Conservation (phyloP, 257 asterid genomes). For the Nicotiana undulata region DNA sequence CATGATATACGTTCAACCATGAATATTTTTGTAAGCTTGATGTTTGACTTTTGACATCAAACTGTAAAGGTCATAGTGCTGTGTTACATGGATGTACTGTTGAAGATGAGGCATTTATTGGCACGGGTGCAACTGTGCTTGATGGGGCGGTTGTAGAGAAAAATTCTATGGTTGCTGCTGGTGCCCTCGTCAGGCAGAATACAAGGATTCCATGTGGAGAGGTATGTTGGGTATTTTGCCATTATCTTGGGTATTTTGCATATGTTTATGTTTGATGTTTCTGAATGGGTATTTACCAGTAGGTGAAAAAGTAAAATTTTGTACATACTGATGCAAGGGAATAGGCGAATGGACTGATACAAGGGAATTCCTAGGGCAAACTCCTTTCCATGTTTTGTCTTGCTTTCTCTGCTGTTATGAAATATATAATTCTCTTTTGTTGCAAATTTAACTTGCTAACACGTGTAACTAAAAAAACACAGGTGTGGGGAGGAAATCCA, state of each 20-base stretch:
- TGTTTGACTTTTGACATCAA: constrained; percentile 12
- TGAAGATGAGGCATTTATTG: constrained; percentile 88
- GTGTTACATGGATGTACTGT: constrained; percentile 92
- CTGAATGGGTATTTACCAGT: not conserved
- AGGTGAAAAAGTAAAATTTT: not conserved
- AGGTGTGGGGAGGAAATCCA: constrained; percentile 99
- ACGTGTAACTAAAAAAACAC: not conserved
- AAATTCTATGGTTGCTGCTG: constrained; percentile 98
- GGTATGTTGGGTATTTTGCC: constrained; percentile 35
- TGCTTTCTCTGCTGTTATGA: not conserved
- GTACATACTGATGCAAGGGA: not conserved
- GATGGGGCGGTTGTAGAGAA: constrained; percentile 92
- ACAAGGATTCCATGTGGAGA: constrained; percentile 84
- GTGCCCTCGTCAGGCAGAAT: constrained; percentile 94
- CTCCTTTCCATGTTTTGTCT: not conserved
- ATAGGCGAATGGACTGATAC: not conserved
- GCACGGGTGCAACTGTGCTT: constrained; percentile 95
- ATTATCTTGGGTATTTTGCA: not conserved
- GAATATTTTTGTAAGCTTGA: not conserved
- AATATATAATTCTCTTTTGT: not conserved
- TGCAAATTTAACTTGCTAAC: not conserved
- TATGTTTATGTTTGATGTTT: not conserved
- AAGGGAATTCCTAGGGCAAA: not conserved
- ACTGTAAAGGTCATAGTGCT: constrained; percentile 74
- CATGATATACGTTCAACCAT: not conserved